These are phyloP conservation scores for Alternaria postmessia DNA, from an alignment of 2,329 filamentous ascomycete genomes.

Conservation along the genomic window DNA sequence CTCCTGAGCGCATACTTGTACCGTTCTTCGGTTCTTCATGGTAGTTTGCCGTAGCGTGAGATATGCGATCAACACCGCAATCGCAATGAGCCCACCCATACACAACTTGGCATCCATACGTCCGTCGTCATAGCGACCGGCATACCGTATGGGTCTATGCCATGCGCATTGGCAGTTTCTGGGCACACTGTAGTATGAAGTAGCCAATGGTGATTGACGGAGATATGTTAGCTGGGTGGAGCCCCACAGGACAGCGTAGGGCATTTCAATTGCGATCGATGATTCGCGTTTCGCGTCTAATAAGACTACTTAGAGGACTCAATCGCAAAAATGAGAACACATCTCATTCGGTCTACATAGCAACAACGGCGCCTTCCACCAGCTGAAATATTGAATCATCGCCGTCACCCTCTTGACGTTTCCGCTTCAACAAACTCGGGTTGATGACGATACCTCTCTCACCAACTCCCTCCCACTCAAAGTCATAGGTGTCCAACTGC, in stretches of 20 bases:
- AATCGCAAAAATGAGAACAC: neutral
- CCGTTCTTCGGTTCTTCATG: neutral
- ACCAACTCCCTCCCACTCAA: constrained; percentile 37
- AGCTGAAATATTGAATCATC: constrained; percentile 7
- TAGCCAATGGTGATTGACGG: neutral
- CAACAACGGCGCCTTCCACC: constrained; percentile 19
- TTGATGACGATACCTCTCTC: constrained; percentile 33
- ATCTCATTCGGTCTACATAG: constrained; percentile 1
- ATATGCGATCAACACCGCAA: neutral
- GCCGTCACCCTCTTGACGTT: constrained; percentile 7
- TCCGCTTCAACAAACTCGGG: constrained; percentile 29
- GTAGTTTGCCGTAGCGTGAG: neutral
- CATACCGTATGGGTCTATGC: neutral
- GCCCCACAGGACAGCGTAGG: constrained; percentile 2
- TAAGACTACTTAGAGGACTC: neutral
- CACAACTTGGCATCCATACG: neutral
- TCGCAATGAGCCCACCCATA: neutral
- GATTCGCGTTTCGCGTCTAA: neutral
- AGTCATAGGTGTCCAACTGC: constrained; percentile 35
- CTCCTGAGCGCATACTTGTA: neutral
- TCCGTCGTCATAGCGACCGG: constrained; percentile 20
- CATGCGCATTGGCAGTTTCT: constrained; percentile 15
- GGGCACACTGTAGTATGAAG: neutral
- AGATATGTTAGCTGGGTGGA: neutral
- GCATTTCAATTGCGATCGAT: neutral